Evolutionary conservation across 257 asterid species (phyloP).

Genomic region (Solanum corneliomulleri): DNA sequence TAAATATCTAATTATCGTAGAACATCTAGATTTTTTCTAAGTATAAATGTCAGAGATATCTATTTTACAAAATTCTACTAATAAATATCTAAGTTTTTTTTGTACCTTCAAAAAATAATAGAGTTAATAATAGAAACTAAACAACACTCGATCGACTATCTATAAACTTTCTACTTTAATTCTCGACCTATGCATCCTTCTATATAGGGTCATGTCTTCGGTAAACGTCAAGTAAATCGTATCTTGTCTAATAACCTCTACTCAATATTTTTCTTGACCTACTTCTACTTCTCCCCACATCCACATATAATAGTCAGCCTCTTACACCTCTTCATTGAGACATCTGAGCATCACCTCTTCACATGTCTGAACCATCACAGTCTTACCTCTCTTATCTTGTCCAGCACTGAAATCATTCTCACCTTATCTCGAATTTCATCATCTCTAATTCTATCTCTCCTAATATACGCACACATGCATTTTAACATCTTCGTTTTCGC

Average conservation of each 20-base stretch:
- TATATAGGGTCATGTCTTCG: neutral
- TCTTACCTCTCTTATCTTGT: neutral
- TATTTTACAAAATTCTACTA: too few species aligned
- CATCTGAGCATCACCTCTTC: neutral
- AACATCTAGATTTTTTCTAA: too few species aligned
- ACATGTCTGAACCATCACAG: neutral
- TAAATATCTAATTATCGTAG: too few species aligned
- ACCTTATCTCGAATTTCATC: neutral
- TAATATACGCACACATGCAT: neutral
- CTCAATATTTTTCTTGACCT: too few species aligned
- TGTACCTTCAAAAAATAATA: too few species aligned
- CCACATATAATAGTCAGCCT: neutral
- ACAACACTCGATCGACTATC: too few species aligned
- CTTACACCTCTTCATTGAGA: neutral
- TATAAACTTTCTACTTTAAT: too few species aligned
- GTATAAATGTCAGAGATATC: too few species aligned
- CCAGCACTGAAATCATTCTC: neutral
- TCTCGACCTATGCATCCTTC: neutral
- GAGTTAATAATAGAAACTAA: too few species aligned
- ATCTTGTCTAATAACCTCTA: neutral
- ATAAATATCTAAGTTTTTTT: too few species aligned
- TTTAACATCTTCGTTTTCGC: too few species aligned
- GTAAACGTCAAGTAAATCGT: neutral
- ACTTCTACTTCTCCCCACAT: neutral
- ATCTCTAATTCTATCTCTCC: neutral